Conservation (phyloP, 1,284 basidiomycete species). For the Heterobasidion parviporum region DNA sequence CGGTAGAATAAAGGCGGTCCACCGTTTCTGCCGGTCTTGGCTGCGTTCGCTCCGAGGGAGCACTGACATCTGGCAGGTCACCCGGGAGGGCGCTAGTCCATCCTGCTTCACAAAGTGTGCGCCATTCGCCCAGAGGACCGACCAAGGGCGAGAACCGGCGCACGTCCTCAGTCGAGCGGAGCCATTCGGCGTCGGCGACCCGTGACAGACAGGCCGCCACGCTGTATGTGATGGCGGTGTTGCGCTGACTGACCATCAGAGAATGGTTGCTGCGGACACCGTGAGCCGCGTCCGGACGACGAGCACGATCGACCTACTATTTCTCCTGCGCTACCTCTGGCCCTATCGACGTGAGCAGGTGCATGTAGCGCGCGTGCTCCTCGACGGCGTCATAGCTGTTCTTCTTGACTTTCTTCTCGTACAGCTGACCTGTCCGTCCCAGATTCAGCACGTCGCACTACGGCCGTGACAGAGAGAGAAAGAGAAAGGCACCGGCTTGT, state of each 20-base stretch:
- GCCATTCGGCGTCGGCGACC: slow-evolving; percentile 71
- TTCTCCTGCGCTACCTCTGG: slow-evolving; percentile 74
- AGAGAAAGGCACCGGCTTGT: slow-evolving; percentile 47
- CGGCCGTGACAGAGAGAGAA: neutral
- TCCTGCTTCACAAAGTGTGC: slow-evolving; percentile 62
- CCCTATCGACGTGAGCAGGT: slow-evolving; percentile 61
- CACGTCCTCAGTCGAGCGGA: slow-evolving; percentile 60
- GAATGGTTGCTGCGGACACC: slow-evolving; percentile 53
- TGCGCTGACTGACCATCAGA: slow-evolving; percentile 50
- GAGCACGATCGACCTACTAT: slow-evolving; percentile 39
- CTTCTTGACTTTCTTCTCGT: slow-evolving; percentile 75
- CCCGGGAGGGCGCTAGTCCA: slow-evolving; percentile 54
- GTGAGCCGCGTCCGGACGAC: slow-evolving; percentile 2
- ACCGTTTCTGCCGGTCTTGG: neutral
- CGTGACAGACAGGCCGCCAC: slow-evolving; percentile 58
- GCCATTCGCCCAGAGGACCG: slow-evolving; percentile 63
- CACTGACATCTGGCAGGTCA: slow-evolving; percentile 37
- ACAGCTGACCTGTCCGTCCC: slow-evolving; percentile 41
- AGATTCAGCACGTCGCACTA: neutral
- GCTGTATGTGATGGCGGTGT: slow-evolving; percentile 47
- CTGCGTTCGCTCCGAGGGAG: slow-evolving; percentile 5
- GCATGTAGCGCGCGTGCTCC: slow-evolving; percentile 70
- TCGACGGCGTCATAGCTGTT: slow-evolving; percentile 58
- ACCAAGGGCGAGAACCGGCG: slow-evolving; percentile 56
- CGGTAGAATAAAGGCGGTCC: slow-evolving; percentile 1